Percentiles rank a stretch among this genome's conserved stretches.
Conservation (phyloP, 2,329 filamentous ascomycete species). For the Sordariomycetes sp. region DNA sequence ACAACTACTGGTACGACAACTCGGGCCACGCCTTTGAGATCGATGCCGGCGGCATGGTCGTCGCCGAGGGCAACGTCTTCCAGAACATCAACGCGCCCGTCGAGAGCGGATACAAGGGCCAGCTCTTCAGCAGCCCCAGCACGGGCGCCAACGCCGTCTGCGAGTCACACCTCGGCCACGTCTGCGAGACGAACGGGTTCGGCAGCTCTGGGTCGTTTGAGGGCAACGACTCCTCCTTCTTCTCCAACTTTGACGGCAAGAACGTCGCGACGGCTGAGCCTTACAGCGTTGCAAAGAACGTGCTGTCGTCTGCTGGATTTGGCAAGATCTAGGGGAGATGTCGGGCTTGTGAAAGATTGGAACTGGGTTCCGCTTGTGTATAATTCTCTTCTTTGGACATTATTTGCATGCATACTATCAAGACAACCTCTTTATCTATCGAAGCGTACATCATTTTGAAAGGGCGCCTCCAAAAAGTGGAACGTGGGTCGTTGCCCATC, state of each 20-base stretch:
- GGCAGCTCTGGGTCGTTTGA: conserved; percentile 23
- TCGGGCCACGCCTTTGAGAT: conserved; percentile 45
- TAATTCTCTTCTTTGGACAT: no score
- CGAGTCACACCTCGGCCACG: conserved; percentile 28
- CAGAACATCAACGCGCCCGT: conserved; percentile 33
- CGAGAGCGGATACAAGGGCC: conserved; percentile 17
- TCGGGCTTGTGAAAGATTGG: background rate
- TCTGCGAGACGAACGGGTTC: conserved; percentile 36
- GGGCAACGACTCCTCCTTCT: conserved; percentile 30
- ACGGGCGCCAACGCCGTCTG: conserved; percentile 24
- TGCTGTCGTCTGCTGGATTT: conserved; percentile 28
- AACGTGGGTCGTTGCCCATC: no score
- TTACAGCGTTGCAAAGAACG: conserved; percentile 19
- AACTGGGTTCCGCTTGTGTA: no score
- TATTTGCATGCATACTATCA: no score
- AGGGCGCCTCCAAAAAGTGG: no score
- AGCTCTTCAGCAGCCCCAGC: conserved; percentile 18
- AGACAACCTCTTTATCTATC: no score
- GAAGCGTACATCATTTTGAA: no score
- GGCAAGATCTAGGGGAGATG: conserved; percentile 21
- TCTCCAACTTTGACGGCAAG: conserved; percentile 37
- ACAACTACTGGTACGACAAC: conserved; percentile 47
- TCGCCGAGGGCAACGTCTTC: conserved; percentile 46
- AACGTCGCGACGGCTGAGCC: conserved; percentile 29
- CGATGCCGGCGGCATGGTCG: conserved; percentile 25